phyloP scores from a whole-genome alignment of 2,329 filamentous ascomycete species.

The Xylaria arbuscula region DNA sequence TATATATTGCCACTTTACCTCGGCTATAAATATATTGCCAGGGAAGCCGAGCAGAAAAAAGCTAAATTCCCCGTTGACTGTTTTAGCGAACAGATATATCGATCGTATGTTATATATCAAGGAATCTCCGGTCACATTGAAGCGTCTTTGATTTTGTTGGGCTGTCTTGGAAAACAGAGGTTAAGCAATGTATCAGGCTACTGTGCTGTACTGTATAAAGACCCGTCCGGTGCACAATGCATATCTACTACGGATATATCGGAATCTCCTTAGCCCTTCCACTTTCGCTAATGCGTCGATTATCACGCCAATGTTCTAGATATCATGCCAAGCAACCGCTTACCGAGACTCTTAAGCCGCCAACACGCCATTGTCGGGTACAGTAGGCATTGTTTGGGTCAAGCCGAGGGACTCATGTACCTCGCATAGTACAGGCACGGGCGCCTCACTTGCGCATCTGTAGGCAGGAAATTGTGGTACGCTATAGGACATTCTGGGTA shows the following conservation, averaged over 20 bases:
- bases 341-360: conserved; percentile 25
- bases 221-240: too few species aligned
- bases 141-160: background rate
- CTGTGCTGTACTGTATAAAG: background rate
- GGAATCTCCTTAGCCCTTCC: background rate
- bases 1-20: conserved; percentile 8
- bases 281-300: conserved; percentile 16
- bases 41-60: background rate
- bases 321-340: conserved; percentile 23
- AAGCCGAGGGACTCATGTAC: background rate
- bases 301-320: conserved; percentile 21
- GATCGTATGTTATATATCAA: background rate
- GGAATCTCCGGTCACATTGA: background rate
- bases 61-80: background rate
- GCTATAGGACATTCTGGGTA: too few species aligned
- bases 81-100: background rate
- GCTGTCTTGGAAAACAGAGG: background rate
- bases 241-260: background rate
- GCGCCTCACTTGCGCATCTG: background rate
- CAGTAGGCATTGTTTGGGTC: background rate
- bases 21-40: conserved; percentile 27
- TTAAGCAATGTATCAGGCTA: background rate
- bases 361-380: conserved; percentile 16
- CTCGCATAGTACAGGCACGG: background rate
- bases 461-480: background rate